Evolutionary conservation across 805 yeast genomes (phyloP).

Genomic region (Komagataella populi): DNA sequence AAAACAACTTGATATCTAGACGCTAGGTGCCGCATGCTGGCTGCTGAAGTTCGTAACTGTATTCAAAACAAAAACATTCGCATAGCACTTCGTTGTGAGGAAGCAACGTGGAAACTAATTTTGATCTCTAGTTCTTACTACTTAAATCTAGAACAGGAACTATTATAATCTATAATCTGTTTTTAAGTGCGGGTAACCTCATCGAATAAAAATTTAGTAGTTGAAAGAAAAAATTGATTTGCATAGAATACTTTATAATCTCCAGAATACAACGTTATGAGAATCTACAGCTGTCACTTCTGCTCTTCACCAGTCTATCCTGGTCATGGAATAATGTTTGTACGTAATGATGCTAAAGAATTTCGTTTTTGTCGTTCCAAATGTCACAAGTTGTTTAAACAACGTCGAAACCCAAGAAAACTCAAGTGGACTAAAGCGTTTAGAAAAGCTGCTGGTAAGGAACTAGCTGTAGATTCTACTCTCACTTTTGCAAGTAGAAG

Average conservation of each 20-base stretch:
- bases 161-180: too few relatives aligned
- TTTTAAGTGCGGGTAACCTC: background rate
- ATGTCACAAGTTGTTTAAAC: slow-evolving; percentile 95
- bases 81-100: background rate
- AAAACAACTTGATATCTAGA: too few relatives aligned
- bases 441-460: slow-evolving; percentile 98
- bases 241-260: too few relatives aligned
- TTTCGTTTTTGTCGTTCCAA: slow-evolving; percentile 95
- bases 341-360: slow-evolving; percentile 95
- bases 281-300: slow-evolving; percentile 87
- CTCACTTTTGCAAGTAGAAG: slow-evolving; percentile 94
- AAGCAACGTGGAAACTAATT: too few relatives aligned
- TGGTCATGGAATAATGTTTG: slow-evolving; percentile 93
- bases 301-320: slow-evolving; percentile 96
- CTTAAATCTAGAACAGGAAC: background rate
- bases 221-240: background rate
- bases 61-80: background rate
- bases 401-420: slow-evolving; percentile 97
- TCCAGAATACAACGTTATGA: slow-evolving; percentile 29
- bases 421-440: slow-evolving; percentile 98
- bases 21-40: background rate
- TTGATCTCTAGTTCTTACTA: background rate
- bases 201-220: background rate
- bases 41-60: background rate
- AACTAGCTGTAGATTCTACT: slow-evolving; percentile 93